phyloP scores from a whole-genome alignment of 768 basidiomycete genomes.

The Cyclocybe cylindracea region DNA sequence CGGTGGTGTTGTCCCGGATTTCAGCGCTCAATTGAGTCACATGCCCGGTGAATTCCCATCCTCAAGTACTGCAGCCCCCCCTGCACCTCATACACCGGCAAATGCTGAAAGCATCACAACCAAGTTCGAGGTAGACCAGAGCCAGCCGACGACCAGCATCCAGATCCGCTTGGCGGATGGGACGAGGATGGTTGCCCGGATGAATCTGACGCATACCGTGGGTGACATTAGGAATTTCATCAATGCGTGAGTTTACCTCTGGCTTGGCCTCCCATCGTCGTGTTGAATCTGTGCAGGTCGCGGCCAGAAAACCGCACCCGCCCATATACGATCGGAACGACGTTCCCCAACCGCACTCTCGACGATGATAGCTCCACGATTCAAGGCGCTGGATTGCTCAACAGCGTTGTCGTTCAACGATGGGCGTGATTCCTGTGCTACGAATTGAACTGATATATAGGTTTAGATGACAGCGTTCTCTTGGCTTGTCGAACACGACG shows the following conservation, averaged over 20 bases:
- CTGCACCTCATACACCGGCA: conserved; percentile 14
- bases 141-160: conserved; percentile 81
- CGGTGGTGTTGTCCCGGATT: conserved; percentile 70
- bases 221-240: conserved; percentile 85
- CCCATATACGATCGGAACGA: conserved; percentile 79
- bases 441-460: too few species aligned
- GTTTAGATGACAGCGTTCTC: too few species aligned
- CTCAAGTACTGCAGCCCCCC: conserved; percentile 19
- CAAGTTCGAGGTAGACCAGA: conserved; percentile 81
- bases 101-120: conserved; percentile 40
- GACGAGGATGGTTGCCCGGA: conserved; percentile 78
- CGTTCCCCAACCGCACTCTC: conserved; percentile 81
- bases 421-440: conserved; percentile 42
- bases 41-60: conserved; percentile 69
- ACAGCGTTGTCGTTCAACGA: conserved; percentile 85
- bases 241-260: conserved; percentile 68
- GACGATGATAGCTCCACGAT: conserved; percentile 69
- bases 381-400: conserved; percentile 68
- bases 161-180: conserved; percentile 93
- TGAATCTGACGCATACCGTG: conserved; percentile 92
- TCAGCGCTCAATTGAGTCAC: conserved; percentile 11
- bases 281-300: conserved; percentile 44
- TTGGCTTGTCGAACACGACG: too few species aligned
- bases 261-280: background rate
- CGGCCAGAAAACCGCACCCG: conserved; percentile 64